A percentile compares a stretch with the other conserved stretches of the same genome.
Evolutionary conservation across 2,329 filamentous ascomycete genomes (phyloP).

Genomic region (Pseudogymnoascus verrucosus): DNA sequence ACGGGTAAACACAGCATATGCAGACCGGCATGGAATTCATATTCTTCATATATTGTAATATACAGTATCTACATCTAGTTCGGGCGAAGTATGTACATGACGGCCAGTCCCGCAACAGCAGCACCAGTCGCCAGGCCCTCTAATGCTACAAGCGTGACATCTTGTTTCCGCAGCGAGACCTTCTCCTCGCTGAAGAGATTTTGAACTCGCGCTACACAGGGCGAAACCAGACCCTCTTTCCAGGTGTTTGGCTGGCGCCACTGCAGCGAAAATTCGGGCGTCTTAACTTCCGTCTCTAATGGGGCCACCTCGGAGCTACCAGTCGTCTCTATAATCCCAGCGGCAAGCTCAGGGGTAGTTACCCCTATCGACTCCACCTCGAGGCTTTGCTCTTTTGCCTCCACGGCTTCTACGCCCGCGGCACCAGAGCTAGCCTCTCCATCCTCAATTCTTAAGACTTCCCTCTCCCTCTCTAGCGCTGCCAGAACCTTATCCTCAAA

Average conservation of each 20-base stretch:
- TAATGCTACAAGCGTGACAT: constrained; percentile 61
- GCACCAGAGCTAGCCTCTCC: constrained; percentile 18
- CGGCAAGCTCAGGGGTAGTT: constrained; percentile 16
- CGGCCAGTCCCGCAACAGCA: constrained; percentile 41
- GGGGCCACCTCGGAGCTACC: background rate
- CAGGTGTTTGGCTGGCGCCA: constrained; percentile 14
- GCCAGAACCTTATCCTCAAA: constrained; percentile 70
- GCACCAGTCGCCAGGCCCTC: constrained; percentile 63
- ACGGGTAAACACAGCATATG: background rate
- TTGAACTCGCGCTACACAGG: constrained; percentile 41
- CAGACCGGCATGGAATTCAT: constrained; percentile 7
- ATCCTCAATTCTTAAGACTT: constrained; percentile 16
- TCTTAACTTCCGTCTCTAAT: constrained; percentile 17
- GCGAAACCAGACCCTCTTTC: constrained; percentile 20
- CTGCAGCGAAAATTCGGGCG: constrained; percentile 17
- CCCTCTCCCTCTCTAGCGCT: constrained; percentile 52
- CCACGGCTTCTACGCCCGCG: background rate
- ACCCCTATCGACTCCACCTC: constrained; percentile 4
- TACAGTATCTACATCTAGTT: constrained; percentile 10
- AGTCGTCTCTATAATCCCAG: constrained; percentile 15
- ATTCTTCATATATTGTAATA: constrained; percentile 9
- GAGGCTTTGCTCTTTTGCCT: background rate
- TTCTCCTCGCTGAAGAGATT: constrained; percentile 60
- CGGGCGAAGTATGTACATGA: constrained; percentile 22
- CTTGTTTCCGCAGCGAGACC: constrained; percentile 57